Evolutionary conservation across 1,139 yeast species (phyloP), one percentile per base, ranked within the genome.

Genomic region (Lodderomyces pseudojiufengensis): DNA sequence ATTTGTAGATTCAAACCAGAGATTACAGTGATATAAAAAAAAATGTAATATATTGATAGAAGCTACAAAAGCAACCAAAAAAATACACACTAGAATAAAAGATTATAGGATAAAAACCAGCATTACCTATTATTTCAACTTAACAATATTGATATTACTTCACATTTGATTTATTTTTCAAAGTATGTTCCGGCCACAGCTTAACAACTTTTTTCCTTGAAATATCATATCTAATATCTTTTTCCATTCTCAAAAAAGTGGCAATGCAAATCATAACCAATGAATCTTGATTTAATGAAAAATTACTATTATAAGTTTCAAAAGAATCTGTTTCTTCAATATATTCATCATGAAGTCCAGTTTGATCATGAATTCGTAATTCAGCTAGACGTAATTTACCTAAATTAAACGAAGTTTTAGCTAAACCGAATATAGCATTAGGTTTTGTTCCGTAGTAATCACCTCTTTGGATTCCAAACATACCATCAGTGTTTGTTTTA

Each of bases 151-250:
- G n/a, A n/a, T n/a, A n/a, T n/a, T n/a, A n/a, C n/a, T n/a, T n/a
- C n/a, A n/a, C n/a, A n/a, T n/a, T n/a, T n/a, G n/a, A n/a, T n/a
- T n/a, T n/a, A n/a, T n/a, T n/a, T n/a, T n/a, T n/a, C n/a, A n/a
- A n/a, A n/a, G n/a, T n/a, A n/a, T n/a, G n/a, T n/a, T n/a, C n/a
- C n/a, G n/a, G n/a, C n/a, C n/a, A n/a, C n/a, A n/a, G n/a, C n/a
- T n/a, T n/a, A n/a, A n/a, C n/a, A n/a, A 18, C 20, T 18, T 18
- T 5, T 7, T 18, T 18, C 7, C 20, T 18, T 5, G 20, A 18
- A 5, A 18, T 18, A 15, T 32, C 38, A 33, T 39, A 45, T 62
- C 21, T 63, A 44, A 42, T 36, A 39, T 44, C 46, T 26, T 42
- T 40, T 12, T 39, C 37, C 28, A 45, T 31, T 27, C 46, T 42